A percentile compares a stretch with the other conserved stretches of the same genome.
phyloP scores from a whole-genome alignment of 148 eudicot species.

The Polygonum aviculare region DNA sequence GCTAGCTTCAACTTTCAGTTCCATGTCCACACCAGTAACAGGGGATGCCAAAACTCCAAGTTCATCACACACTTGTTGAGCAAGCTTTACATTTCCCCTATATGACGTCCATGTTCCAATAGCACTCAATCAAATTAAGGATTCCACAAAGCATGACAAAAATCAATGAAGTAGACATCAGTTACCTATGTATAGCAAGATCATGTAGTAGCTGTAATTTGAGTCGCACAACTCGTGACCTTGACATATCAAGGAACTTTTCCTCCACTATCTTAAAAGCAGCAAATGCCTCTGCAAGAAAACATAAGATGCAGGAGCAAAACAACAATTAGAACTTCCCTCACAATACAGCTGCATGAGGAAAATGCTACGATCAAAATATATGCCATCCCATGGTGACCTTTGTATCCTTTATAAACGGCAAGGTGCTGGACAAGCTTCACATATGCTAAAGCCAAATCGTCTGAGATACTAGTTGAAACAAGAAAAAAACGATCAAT shows the following conservation, averaged over 20 bases:
- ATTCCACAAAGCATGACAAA: not conserved
- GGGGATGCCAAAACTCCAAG: slow-evolving; percentile 84
- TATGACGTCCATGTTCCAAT: slow-evolving; percentile 7
- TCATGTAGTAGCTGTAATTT: slow-evolving; percentile 93
- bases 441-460: slow-evolving; percentile 75
- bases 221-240: slow-evolving; percentile 60
- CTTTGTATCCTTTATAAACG: slow-evolving; percentile 73
- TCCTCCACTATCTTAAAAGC: slow-evolving; percentile 70
- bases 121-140: not conserved
- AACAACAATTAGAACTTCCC: not conserved
- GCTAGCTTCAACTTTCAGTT: slow-evolving; percentile 79
- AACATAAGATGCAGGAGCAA: not conserved
- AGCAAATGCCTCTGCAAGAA: slow-evolving; percentile 65
- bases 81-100: slow-evolving; percentile 79
- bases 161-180: slow-evolving; percentile 6
- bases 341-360: not conserved
- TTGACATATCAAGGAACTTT: slow-evolving; percentile 70
- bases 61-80: slow-evolving; percentile 84
- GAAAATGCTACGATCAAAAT: not conserved
- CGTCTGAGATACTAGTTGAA: slow-evolving; percentile 42
- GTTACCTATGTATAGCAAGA: slow-evolving; percentile 75
- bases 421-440: slow-evolving; percentile 94
- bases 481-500: not conserved
- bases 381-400: slow-evolving; percentile 12
- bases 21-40: slow-evolving; percentile 87